Evolutionary conservation across 257 asterid genomes (phyloP), one percentile per base, ranked within the genome.

Genomic region (Jasminum sambac): DNA sequence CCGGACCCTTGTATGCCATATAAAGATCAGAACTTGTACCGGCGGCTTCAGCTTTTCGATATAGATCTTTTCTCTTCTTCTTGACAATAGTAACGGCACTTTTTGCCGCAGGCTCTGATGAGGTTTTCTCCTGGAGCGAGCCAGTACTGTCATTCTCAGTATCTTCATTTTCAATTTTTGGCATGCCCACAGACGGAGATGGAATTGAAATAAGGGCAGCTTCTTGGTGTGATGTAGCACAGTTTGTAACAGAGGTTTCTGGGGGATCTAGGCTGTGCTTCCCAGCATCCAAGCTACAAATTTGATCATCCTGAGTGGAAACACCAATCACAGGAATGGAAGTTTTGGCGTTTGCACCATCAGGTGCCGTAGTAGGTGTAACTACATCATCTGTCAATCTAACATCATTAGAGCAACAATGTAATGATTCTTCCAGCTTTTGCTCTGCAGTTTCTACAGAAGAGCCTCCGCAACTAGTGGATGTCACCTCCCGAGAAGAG

Each of bases 31-130:
- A 57, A 11, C 72, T 30, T 19, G 74, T 48, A 39, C 80, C 73
- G 16, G 73, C 80, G 43, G 76, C 68, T 67, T 77, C 78, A 19
- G 78, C 75, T 63, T 77, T 77, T 70, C 69, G 71, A 19, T 61
- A 44, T 16, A 67, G 25, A 59, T 67, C 78, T 52, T 68, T 77
- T 9, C 58, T 67, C 50, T 72, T 77, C 40, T 68, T 73, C 64
- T 66, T 76, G n/a, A 55, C 42, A 17, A 23, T 64, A 21, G 76
- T 11, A 10, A 52, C 30, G 7, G 23, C 66, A 76, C 41, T 65
- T 70, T 76, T 76, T 26, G 55, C 72, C 69, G 11, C 62, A 55
- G 75, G 63, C 70, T 81, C 84, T 11, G 44, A 41, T 41, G 60
- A 55, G 58, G 71, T 63, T 69, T 81, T 81, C 68, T 79, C 84